Base-by-base conservation (phyloP, 257 asterid species). In the Capsicum chinense region DNA sequence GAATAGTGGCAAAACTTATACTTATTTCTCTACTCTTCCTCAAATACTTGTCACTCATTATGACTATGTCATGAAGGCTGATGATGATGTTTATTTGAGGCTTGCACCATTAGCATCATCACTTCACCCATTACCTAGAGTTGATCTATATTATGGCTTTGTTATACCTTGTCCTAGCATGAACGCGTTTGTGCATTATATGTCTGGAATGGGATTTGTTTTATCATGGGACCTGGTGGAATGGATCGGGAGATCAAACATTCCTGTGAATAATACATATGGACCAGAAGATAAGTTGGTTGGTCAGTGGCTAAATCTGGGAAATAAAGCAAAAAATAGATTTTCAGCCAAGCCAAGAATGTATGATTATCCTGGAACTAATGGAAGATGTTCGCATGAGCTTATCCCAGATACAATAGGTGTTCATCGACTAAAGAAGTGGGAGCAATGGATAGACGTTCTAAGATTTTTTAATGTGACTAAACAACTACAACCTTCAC, bases 131-230 rank as follows among this genome's bases (percentile, higher is more conserved):
- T 9, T 91, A 54, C 93, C 98, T 5, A 89, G 97, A 67, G 59
- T 47, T 1, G 98, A 94, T 80, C 19, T 90, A 64, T 94, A 92
- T 89, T 92, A 91, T 59, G 98, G 98, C 0, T 94, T 92, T 85
- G 95, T 93, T 16, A 91, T 93, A 66, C 97, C 98, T 60, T 94
- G 97, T 71, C 88, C 93, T 66, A 92, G 97, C 79, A 92, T 90
- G 97, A 89, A 94, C 26, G 93, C 97, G 0, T 94, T 91, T 73
- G 92, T 89, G 33, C 84, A 90, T 64, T 94, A 93, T 91, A 94
- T 93, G 97, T 93, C 97, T 0, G 97, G 98, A 10, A 94, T 94
- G 97, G 98, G 97, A 12, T 93, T 88, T 66, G 88, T 93, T 79
- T 82, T 93, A 44, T 93, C 97, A 3, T 94, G 98, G 97, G 97